A percentile compares a stretch with the other conserved stretches of the same genome.
phyloP scores from a whole-genome alignment of 2,329 filamentous ascomycete species.

The Septoria linicola region DNA sequence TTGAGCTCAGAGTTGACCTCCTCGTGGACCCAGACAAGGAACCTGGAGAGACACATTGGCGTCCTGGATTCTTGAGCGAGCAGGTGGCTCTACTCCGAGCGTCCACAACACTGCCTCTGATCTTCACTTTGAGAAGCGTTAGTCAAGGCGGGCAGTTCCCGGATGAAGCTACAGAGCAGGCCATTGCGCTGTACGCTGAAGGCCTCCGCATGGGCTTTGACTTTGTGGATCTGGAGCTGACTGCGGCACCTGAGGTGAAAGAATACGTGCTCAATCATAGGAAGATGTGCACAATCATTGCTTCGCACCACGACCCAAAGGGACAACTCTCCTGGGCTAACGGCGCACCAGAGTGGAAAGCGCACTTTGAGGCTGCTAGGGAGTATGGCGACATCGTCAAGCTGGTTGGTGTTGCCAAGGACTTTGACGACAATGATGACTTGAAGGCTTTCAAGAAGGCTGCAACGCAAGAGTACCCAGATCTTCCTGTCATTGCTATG shows the following conservation, averaged over 20 bases:
- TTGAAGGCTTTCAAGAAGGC: slow-evolving; percentile 77
- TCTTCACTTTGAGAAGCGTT: slow-evolving; percentile 86
- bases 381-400: slow-evolving; percentile 94
- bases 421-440: slow-evolving; percentile 80
- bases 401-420: slow-evolving; percentile 77
- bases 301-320: slow-evolving; percentile 88
- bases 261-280: slow-evolving; percentile 52
- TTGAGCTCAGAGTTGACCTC: slow-evolving; percentile 90
- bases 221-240: slow-evolving; percentile 90
- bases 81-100: slow-evolving; percentile 79
- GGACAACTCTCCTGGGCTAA: slow-evolving; percentile 82
- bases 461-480: slow-evolving; percentile 68
- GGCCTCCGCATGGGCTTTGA: slow-evolving; percentile 84
- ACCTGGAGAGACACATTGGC: slow-evolving; percentile 54
- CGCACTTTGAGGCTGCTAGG: slow-evolving; percentile 83
- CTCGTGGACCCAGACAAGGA: slow-evolving; percentile 67
- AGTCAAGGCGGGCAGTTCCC: slow-evolving; percentile 87
- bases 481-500: slow-evolving; percentile 82
- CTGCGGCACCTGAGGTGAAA: slow-evolving; percentile 74
- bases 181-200: slow-evolving; percentile 70
- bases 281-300: slow-evolving; percentile 79
- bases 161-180: slow-evolving; percentile 63
- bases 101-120: slow-evolving; percentile 71
- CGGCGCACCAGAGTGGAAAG: slow-evolving; percentile 68
- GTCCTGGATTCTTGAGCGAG: slow-evolving; percentile 71